Evolutionary conservation across 768 basidiomycete species (phyloP), one percentile per base, ranked within the genome.

Genomic region (Termitomyces bulborhizus): DNA sequence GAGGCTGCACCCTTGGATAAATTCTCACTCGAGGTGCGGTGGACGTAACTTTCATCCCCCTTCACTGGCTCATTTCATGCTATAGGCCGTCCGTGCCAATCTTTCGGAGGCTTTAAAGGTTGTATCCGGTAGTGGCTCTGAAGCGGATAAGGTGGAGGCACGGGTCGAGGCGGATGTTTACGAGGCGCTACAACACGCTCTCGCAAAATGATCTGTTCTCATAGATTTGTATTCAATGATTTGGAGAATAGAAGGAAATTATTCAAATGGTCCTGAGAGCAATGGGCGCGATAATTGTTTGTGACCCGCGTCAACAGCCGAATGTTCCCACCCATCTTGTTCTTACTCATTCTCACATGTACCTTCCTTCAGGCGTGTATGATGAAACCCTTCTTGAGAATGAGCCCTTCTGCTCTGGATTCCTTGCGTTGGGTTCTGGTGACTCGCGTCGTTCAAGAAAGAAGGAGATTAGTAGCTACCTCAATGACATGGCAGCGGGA

Each of bases 151-250:
- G 79, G 74, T 86, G 57, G 94, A 95, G 74, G 97, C 95, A 32
- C 82, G 84, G 62, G 84, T 98, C 68, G 96, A 99, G 75, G 89
- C 90, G 36, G 94, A 96, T 67, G 95, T 98, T 55, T 98, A 95
- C 68, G 97, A 98, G 78, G 84, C 92, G 42, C 78, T 99, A 57
- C 95, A 98, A 70, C 82, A 89, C 60, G 93, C 93, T 62, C 72
- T 98, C 61, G 68, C 73, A 52, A 63, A 63, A 58, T 65, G 55
- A 58, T 51, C 29, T 43, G 41, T 36, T 46, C 49, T 34, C 44
- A 45, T 46, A 44, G 42, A 45, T n/a, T 7, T 55, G 27, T 49
- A 27, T 43, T 29, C 47, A 27, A 24, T 32, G 13, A 34, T 34
- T 41, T 6, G 40, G 37, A 43, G 15, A 49, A 18, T 40, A 54